A percentile compares a stretch with the other conserved stretches of the same genome.
phyloP scores from a whole-genome alignment of 305 asterid species.

The Fraxinus latifolia region DNA sequence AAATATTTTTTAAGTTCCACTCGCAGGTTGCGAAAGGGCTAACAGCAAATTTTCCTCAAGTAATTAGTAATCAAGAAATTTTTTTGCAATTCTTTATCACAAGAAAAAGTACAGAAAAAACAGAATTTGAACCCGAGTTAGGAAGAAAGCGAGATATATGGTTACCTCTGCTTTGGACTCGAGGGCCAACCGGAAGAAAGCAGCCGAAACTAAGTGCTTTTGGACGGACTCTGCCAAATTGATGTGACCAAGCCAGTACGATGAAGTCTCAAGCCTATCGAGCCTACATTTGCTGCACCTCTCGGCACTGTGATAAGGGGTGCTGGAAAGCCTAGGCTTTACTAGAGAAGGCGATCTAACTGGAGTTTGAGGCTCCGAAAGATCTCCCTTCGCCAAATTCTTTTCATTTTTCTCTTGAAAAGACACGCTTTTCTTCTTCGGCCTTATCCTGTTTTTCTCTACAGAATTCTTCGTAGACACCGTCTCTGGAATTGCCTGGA shows the following conservation, averaged over 20 bases:
- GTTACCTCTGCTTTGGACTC: conserved; percentile 74
- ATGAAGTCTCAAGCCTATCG: conserved; percentile 62
- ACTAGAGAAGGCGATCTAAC: conserved; percentile 29
- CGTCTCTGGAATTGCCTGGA: conserved; percentile 12
- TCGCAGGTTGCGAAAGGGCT: conserved; percentile 57
- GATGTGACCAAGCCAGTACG: conserved; percentile 76
- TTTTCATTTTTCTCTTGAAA: conserved; percentile 34
- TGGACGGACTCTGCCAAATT: conserved; percentile 61
- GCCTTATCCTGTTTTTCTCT: conserved; percentile 23
- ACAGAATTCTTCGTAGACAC: conserved; percentile 30
- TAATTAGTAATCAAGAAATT: background rate
- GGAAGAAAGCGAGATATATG: background rate
- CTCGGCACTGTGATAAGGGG: conserved; percentile 63
- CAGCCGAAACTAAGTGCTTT: conserved; percentile 60
- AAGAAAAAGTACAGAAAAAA: background rate
- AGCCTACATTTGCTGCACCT: conserved; percentile 81
- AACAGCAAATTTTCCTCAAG: conserved; percentile 2
- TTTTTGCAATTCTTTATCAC: background rate
- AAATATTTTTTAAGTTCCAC: conserved; percentile 65
- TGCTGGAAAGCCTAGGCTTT: conserved; percentile 37
- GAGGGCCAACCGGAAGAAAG: conserved; percentile 57
- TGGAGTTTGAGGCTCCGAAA: conserved; percentile 47
- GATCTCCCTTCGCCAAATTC: conserved; percentile 4
- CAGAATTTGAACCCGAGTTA: background rate
- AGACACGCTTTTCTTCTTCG: conserved; percentile 53